Percentiles rank a stretch among this genome's conserved stretches.
These are phyloP conservation scores for Stenogyne calaminthoides DNA, from an alignment of 305 asterid genomes.

Conservation along the genomic window DNA sequence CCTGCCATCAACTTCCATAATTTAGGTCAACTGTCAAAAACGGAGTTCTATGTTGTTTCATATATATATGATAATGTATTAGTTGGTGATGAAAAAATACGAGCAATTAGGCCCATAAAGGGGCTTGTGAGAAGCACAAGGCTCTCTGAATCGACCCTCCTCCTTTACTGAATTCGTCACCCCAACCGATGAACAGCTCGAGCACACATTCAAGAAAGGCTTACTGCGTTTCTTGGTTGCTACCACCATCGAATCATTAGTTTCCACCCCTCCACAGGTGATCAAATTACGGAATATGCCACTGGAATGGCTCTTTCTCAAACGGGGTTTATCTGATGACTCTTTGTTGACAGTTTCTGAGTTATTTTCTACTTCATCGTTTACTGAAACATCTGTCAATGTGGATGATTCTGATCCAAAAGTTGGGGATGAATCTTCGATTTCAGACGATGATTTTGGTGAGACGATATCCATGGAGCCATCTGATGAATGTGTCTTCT, in stretches of 20 bases:
- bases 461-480: conserved; percentile 15
- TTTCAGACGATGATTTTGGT: conserved; percentile 44
- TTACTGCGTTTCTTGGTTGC: conserved; percentile 30
- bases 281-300: conserved; percentile 56
- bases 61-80: background rate
- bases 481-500: conserved; percentile 15
- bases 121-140: conserved; percentile 40
- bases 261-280: conserved; percentile 63
- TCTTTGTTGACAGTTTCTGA: conserved; percentile 12
- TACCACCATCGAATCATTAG: conserved; percentile 54
- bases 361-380: conserved; percentile 30
- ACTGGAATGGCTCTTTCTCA: conserved; percentile 39
- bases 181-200: conserved; percentile 38
- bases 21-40: background rate
- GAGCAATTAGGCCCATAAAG: conserved; percentile 47
- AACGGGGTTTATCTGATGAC: conserved; percentile 18
- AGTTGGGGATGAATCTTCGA: conserved; percentile 48
- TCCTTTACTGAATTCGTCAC: conserved; percentile 44
- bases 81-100: conserved; percentile 30
- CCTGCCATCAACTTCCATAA: conserved; percentile 40
- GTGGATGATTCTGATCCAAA: conserved; percentile 62
- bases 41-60: background rate
- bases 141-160: conserved; percentile 31
- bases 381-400: conserved; percentile 41
- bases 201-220: conserved; percentile 32